A percentile compares a stretch with the other conserved stretches of the same genome.
These are phyloP conservation scores for Tricholoma flavovirens DNA, from an alignment of 768 basidiomycete species.

Conservation along the genomic window DNA sequence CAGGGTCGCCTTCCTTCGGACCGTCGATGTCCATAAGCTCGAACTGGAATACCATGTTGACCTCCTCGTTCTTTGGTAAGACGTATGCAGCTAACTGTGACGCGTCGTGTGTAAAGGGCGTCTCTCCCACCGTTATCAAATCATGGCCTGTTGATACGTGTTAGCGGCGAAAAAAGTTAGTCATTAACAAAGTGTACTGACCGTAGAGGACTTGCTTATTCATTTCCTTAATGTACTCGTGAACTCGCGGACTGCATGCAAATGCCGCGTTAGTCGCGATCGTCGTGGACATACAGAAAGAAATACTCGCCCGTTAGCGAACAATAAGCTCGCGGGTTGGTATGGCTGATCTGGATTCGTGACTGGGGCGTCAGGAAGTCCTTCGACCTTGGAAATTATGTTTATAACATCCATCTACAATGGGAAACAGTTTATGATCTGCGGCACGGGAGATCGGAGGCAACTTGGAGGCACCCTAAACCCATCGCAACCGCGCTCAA, in stretches of 20 bases:
- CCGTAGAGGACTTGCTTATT: constrained; percentile 51
- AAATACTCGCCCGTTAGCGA: constrained; percentile 50
- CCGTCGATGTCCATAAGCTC: constrained; percentile 57
- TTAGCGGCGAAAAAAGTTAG: constrained; percentile 2
- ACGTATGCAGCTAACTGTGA: constrained; percentile 49
- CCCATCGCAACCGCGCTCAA: constrained; percentile 69
- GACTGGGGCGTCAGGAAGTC: constrained; percentile 63
- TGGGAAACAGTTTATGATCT: not conserved
- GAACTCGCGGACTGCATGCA: constrained; percentile 50
- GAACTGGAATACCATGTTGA: constrained; percentile 64
- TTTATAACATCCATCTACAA: constrained; percentile 68
- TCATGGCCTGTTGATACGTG: constrained; percentile 36
- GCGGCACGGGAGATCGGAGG: not conserved
- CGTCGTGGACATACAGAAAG: not conserved
- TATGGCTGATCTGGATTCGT: constrained; percentile 42
- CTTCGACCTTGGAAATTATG: constrained; percentile 55
- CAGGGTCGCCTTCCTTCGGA: constrained; percentile 28
- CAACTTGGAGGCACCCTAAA: constrained; percentile 48
- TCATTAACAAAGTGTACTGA: constrained; percentile 25
- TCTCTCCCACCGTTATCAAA: constrained; percentile 63
- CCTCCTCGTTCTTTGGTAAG: constrained; percentile 51
- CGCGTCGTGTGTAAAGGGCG: constrained; percentile 51
- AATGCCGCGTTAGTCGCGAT: not conserved
- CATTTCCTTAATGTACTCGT: constrained; percentile 69
- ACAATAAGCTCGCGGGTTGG: constrained; percentile 49